Evolutionary conservation across 1,284 basidiomycete species (phyloP).

Genomic region (Fomitiporia mediterranea): DNA sequence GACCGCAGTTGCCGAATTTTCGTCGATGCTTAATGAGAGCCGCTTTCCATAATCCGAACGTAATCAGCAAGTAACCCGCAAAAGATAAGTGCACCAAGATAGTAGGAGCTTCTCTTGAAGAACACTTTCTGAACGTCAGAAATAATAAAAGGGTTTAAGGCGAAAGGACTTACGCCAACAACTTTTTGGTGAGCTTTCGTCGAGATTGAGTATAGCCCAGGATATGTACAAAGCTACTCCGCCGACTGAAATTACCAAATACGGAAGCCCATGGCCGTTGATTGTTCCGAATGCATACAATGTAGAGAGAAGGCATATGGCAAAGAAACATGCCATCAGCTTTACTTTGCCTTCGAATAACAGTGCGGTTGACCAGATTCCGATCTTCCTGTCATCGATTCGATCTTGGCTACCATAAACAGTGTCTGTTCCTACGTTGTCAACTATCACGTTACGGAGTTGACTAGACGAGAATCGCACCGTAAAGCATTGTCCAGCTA

Average conservation of each 20-base stretch:
- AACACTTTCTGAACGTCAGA: neutral
- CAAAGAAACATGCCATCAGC: slow-evolving; percentile 41
- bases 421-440: slow-evolving; percentile 36
- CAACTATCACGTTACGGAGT: neutral
- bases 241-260: slow-evolving; percentile 38
- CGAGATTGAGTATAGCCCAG: slow-evolving; percentile 39
- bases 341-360: slow-evolving; percentile 43
- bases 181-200: slow-evolving; percentile 33
- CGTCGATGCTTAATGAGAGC: too few relatives aligned
- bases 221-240: slow-evolving; percentile 39
- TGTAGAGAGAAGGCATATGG: slow-evolving; percentile 34
- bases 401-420: slow-evolving; percentile 59
- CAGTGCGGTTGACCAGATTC: slow-evolving; percentile 54
- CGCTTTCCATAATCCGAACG: neutral
- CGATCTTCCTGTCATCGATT: slow-evolving; percentile 47
- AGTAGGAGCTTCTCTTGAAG: neutral
- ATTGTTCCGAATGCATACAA: slow-evolving; percentile 34
- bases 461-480: neutral
- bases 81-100: neutral
- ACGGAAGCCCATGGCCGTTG: slow-evolving; percentile 35
- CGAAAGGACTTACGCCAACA: slow-evolving; percentile 25
- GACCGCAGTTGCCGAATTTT: too few relatives aligned
- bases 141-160: neutral
- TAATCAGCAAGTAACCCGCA: slow-evolving; percentile 1
- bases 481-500: slow-evolving; percentile 47